Evolutionary conservation across 1,284 basidiomycete species (phyloP).

Genomic region (Ganoderma resinaceum): DNA sequence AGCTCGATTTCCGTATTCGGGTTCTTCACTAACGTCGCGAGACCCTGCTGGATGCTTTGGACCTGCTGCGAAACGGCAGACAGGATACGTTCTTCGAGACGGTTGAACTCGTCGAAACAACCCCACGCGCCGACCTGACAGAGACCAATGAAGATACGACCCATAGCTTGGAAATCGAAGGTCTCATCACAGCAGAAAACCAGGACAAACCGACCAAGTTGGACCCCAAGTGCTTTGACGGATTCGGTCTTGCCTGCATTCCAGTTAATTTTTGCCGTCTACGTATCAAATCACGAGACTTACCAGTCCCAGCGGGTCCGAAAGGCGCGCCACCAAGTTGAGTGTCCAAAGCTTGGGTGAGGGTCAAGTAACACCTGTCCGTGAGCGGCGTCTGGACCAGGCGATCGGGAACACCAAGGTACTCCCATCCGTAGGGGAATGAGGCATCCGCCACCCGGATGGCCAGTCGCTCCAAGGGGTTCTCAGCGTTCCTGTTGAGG

Average conservation of each 20-base stretch:
- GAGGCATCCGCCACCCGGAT: constrained; percentile 91
- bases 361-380: constrained; percentile 95
- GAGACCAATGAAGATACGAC: constrained; percentile 97
- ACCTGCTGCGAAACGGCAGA: constrained; percentile 99
- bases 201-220: constrained; percentile 96
- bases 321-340: constrained; percentile 98
- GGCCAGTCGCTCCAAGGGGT: constrained; percentile 81
- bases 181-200: constrained; percentile 99
- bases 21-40: constrained; percentile 82
- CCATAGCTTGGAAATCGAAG: constrained; percentile 99
- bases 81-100: constrained; percentile 96
- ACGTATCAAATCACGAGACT: constrained; percentile 23
- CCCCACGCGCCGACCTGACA: constrained; percentile 99
- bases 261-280: constrained; percentile 8
- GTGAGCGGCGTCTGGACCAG: constrained; percentile 98
- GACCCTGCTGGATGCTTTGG: constrained; percentile 96
- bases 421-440: constrained; percentile 99
- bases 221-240: constrained; percentile 97
- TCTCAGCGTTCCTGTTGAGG: constrained; percentile 72
- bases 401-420: constrained; percentile 95
- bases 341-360: constrained; percentile 95
- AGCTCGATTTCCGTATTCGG: constrained; percentile 92
- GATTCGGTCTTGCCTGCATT: constrained; percentile 94
- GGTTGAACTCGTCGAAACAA: constrained; percentile 98
- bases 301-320: constrained; percentile 96